Conservation (phyloP, 768 basidiomycete species). For the Suillus luteus region DNA sequence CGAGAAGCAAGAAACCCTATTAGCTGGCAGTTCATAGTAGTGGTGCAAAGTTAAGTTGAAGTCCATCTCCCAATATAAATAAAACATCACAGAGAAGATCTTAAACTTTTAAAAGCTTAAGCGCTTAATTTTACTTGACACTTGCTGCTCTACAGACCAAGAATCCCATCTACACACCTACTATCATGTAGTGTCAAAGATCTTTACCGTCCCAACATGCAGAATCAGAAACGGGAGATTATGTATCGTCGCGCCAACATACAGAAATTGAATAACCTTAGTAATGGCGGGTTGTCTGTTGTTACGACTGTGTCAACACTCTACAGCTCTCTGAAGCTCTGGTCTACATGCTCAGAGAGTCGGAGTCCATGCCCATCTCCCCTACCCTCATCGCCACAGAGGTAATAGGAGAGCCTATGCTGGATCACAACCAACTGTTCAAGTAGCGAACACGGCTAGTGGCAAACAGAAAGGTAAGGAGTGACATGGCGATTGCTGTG, state of each 20-base stretch:
- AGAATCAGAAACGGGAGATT: neutral
- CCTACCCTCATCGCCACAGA: constrained; percentile 52
- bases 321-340: constrained; percentile 26
- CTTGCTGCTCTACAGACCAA: neutral
- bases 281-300: neutral
- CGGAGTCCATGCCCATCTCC: constrained; percentile 26
- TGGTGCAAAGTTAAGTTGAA: neutral
- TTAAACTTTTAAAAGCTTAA: constrained; percentile 2
- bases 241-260: neutral
- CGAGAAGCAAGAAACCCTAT: neutral
- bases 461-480: constrained; percentile 47
- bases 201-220: neutral
- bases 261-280: neutral
- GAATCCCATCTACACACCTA: neutral
- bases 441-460: constrained; percentile 54
- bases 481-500: constrained; percentile 42
- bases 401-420: constrained; percentile 60
- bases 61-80: neutral
- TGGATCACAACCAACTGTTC: constrained; percentile 52
- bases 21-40: neutral
- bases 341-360: constrained; percentile 25
- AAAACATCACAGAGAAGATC: neutral
- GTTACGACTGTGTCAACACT: neutral
- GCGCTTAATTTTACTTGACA: neutral
- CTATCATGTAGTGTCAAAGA: neutral